Evolutionary conservation across 2,329 filamentous ascomycete species (phyloP), one percentile per base, ranked within the genome.

Genomic region (Penicillium sp.): DNA sequence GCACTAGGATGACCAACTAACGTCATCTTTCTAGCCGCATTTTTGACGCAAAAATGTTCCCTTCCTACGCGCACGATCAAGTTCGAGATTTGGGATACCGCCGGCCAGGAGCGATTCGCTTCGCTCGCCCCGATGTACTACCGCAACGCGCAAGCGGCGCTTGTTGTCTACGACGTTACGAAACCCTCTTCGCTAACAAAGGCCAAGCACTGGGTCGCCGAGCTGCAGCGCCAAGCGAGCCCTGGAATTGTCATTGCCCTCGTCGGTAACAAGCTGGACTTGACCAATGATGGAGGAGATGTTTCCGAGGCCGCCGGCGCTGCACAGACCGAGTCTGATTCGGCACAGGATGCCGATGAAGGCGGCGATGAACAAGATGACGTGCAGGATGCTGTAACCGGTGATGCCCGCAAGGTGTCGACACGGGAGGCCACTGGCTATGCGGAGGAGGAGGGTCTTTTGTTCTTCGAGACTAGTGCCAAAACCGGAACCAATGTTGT

Each of bases 61-160:
- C 89, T 97, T 41, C 93, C 93, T 34, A 92, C 88, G 69, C 86
- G 93, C 73, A 97, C 91, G 57, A 77, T 77, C 65, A 77, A 76
- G 64, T 93, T 93, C 72, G 90, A 93, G 76, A 97, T 99, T 71
- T 99, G 93, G 93, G 93, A 99, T 81, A 97, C 93, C 16, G 93
- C 94, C 43, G 93, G 93, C 72, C 93, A 99, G 78, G 93, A 99
- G 81, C 91, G 93, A 63, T 99, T 97, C 73, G 93, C 93, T 68
- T 95, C 90, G 50, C 86, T 97, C 60, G 94, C 94, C 51, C 94
- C 93, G 69, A 97, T 97, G 94, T 99, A 99, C 84, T 97, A 97
- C 82, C 92, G 93, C 78, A 97, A 99, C 75, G 94, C 94, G 50
- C 93, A 97, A 80, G 92, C 92, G 63, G 94, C 94, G 15, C 89